A percentile compares a stretch with the other conserved stretches of the same genome.
These are phyloP conservation scores for Ophiostoma himal-ulmi DNA, from an alignment of 2,329 filamentous ascomycete species.

Conservation along the genomic window DNA sequence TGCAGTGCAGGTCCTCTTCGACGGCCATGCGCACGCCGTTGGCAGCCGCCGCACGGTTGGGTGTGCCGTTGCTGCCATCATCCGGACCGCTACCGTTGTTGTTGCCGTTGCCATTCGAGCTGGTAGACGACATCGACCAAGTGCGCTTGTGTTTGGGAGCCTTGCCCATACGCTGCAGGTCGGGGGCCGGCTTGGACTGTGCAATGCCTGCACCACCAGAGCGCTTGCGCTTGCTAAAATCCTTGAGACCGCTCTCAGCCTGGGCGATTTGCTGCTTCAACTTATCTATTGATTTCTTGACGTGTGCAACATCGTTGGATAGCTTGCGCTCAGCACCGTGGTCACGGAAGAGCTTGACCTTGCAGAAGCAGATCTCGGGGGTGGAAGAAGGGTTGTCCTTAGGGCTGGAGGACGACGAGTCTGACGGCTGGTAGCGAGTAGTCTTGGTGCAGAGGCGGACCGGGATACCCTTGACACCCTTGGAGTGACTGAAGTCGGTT, in stretches of 20 bases:
- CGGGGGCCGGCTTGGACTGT: conserved; percentile 24
- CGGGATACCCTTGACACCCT: conserved; percentile 95
- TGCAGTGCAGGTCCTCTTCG: conserved; percentile 72
- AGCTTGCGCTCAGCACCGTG: conserved; percentile 93
- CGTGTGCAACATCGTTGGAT: conserved; percentile 87
- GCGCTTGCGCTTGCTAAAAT: conserved; percentile 60
- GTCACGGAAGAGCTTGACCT: conserved; percentile 93
- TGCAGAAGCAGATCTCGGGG: conserved; percentile 81
- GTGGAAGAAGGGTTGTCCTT: conserved; percentile 36
- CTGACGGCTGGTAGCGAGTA: conserved; percentile 18
- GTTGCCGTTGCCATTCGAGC: conserved; percentile 48
- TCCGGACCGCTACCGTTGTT: conserved; percentile 11
- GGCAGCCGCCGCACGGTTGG: not conserved
- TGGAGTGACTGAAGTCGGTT: conserved; percentile 97
- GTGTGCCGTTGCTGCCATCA: conserved; percentile 13
- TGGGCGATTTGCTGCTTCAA: conserved; percentile 89
- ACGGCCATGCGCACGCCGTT: conserved; percentile 43
- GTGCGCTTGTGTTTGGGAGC: conserved; percentile 85
- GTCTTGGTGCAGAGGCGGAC: conserved; percentile 92
- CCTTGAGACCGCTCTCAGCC: conserved; percentile 60
- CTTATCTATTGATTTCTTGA: conserved; percentile 96
- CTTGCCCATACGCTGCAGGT: conserved; percentile 65
- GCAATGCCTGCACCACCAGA: conserved; percentile 38
- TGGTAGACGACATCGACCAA: conserved; percentile 86
- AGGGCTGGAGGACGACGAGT: conserved; percentile 39